Evolutionary conservation across 176 grass and related monocot species (phyloP).

Genomic region (Elymus sibiricus): DNA sequence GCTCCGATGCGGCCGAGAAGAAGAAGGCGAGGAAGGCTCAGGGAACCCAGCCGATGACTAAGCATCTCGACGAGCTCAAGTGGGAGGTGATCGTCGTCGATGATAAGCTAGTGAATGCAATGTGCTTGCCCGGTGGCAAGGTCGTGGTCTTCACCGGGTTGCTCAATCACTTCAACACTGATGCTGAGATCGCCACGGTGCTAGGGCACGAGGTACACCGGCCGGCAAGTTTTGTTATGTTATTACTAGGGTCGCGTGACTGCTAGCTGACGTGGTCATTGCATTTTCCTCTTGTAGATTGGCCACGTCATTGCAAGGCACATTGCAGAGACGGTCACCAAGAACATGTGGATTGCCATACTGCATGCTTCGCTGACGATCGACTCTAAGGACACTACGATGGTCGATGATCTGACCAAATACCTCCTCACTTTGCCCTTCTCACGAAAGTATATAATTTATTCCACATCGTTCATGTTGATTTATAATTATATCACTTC

Average conservation of each 20-base stretch:
- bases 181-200: no score
- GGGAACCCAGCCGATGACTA: no score
- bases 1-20: not conserved
- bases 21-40: not conserved
- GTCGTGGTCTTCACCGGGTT: no score
- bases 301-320: constrained; percentile 76
- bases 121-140: no score
- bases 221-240: no score
- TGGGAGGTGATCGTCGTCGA: no score
- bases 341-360: not conserved
- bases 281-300: constrained; percentile 41
- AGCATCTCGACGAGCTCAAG: no score
- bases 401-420: not conserved
- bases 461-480: not conserved
- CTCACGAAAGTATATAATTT: constrained; percentile 60
- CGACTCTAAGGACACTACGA: no score
- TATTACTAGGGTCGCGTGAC: not conserved
- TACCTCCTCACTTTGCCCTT: constrained; percentile 66
- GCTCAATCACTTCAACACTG: no score
- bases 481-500: not conserved
- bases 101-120: no score
- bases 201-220: no score
- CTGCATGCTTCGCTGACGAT: constrained; percentile 16
- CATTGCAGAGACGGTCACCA: constrained; percentile 28
- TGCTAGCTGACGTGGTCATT: not conserved